Percentiles rank a stretch among this genome's conserved stretches.
These are phyloP conservation scores for Neopestalotiopsis rosae DNA, from an alignment of 2,329 filamentous ascomycete genomes.

Conservation along the genomic window DNA sequence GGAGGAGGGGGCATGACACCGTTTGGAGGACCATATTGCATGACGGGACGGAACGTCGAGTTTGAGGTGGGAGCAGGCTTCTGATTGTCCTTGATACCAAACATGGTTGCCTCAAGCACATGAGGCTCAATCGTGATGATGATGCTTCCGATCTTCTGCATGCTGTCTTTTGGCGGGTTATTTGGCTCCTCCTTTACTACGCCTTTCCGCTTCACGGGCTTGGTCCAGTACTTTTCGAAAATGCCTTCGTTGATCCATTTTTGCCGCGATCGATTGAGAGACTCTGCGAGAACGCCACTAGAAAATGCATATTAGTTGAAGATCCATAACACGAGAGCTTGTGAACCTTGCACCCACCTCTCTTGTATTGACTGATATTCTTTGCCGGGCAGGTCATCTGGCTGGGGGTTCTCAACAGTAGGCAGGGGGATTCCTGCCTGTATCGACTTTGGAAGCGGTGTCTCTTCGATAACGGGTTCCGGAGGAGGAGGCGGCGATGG, in stretches of 20 bases:
- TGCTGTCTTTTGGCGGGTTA: conserved; percentile 73
- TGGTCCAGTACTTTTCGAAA: conserved; percentile 80
- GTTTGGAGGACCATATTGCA: conserved; percentile 70
- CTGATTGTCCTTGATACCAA: conserved; percentile 67
- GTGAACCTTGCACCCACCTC: conserved; percentile 55
- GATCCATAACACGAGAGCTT: not conserved
- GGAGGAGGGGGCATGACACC: conserved; percentile 63
- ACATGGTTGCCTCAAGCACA: conserved; percentile 78
- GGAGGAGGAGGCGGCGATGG: conserved; percentile 40
- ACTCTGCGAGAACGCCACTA: conserved; percentile 77
- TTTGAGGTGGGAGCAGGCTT: conserved; percentile 50
- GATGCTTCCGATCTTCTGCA: conserved; percentile 75
- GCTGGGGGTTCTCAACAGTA: conserved; percentile 70
- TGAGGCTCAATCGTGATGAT: conserved; percentile 82
- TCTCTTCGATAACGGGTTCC: conserved; percentile 39
- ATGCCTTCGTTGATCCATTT: conserved; percentile 76
- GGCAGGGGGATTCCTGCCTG: conserved; percentile 72
- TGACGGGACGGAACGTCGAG: conserved; percentile 55
- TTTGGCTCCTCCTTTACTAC: conserved; percentile 66
- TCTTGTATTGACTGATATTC: conserved; percentile 79
- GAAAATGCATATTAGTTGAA: not conserved
- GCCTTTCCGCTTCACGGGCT: conserved; percentile 72
- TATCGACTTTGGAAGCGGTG: conserved; percentile 65
- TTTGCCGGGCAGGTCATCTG: conserved; percentile 63
- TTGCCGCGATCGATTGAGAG: conserved; percentile 73